Base-by-base conservation (phyloP, 2,329 filamentous ascomycete genomes). In the Erysiphe pisi region DNA sequence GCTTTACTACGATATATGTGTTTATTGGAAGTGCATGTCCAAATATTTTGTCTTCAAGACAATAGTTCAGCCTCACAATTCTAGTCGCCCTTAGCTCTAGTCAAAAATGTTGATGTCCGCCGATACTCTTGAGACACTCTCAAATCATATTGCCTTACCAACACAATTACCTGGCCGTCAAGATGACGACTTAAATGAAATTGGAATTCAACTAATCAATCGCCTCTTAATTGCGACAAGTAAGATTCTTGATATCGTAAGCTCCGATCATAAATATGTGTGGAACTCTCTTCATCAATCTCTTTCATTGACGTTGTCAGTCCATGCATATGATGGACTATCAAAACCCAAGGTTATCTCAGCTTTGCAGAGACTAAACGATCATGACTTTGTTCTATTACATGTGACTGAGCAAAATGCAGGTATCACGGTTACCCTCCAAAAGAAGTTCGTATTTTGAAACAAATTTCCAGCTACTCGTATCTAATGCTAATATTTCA, bases 321-420 rank as follows among this genome's bases (percentile, higher is more conserved):
- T 76, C 47, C 56, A 76, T 61, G 18, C 9, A 40, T 11, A 45
- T 40, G 73, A 49, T 61, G 31, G 12, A 36, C 45, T 61, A n/a
- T 56, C 47, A 0, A 58, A 58, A 43, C 22, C 12, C 7, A 20
- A 47, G 6, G 22, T 76, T 18, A 58, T 76, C 9, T 40, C 52
- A 58, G 25, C 73, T 20, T 25, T 76, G 16, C 25, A 61, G 31
- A 40, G 36, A 9, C 25, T 76, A 40, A 22, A 40, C 4, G 20
- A 45, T 14, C 43, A 47, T 9, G 18, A 76, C 43, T 76, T 76
- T 61, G 52, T 86, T 16, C 82, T 86, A 18, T 78, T 86, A 0
- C 82, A 85, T 76, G 78, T 86, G n/a, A 80, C 81, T 0, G 82
- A 84, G 78, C 85, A 87, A 78, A 87, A 87, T 80, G 83, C 84